Evolutionary conservation across 805 yeast genomes (phyloP).

Genomic region (Schizosaccharomyces lindneri): DNA sequence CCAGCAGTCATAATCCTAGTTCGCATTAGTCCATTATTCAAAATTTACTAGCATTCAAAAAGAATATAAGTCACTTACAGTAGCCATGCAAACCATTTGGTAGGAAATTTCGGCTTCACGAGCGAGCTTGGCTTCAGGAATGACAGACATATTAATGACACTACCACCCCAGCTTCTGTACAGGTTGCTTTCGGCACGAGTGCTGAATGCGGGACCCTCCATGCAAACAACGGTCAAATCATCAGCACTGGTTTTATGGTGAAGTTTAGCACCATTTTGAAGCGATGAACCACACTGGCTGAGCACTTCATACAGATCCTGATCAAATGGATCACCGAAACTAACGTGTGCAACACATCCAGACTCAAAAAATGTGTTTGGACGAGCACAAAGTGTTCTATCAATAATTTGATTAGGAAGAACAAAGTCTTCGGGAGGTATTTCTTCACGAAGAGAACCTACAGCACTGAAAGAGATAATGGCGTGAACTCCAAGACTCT

Average conservation of each 20-base stretch:
- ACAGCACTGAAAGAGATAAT: constrained; percentile 88
- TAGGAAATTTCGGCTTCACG: constrained; percentile 91
- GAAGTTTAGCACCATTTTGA: constrained; percentile 35
- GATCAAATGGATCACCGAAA: constrained; percentile 90
- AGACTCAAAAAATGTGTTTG: constrained; percentile 64
- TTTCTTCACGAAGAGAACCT: constrained; percentile 73
- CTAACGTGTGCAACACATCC: constrained; percentile 95
- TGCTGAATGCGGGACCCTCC: constrained; percentile 98
- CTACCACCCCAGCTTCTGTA: constrained; percentile 78
- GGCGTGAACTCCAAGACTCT: constrained; percentile 62
- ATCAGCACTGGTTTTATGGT: constrained; percentile 31
- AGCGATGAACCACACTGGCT: constrained; percentile 33
- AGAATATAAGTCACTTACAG: constrained; percentile 14
- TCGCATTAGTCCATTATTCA: background rate
- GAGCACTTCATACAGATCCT: constrained; percentile 39
- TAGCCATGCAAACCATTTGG: constrained; percentile 97
- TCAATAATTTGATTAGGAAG: constrained; percentile 89
- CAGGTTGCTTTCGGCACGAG: constrained; percentile 82
- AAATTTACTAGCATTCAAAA: background rate
- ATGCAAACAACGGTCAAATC: constrained; percentile 77
- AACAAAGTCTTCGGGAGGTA: constrained; percentile 89
- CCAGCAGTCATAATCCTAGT: constrained; percentile 85
- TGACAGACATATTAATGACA: constrained; percentile 85
- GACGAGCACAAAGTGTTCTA: constrained; percentile 85
- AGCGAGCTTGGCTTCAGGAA: constrained; percentile 94